Percentiles rank a stretch among this genome's conserved stretches.
phyloP scores from a whole-genome alignment of 257 asterid species.

The Ligustrum vulgare region DNA sequence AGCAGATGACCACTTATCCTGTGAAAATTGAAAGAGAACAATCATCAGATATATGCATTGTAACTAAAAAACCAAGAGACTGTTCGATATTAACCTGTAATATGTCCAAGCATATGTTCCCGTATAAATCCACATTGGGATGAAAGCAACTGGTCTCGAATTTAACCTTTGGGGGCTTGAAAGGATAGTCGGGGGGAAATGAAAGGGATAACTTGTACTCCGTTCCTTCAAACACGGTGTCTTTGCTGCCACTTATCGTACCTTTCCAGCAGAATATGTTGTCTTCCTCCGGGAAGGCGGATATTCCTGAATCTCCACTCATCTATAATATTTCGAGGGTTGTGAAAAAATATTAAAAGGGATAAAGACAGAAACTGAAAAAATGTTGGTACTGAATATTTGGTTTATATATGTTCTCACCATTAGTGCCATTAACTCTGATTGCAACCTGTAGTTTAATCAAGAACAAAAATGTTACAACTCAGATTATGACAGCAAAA shows the following conservation, averaged over 20 bases:
- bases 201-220: conserved; percentile 80
- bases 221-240: conserved; percentile 91
- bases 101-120: conserved; percentile 88
- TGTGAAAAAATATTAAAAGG: background rate
- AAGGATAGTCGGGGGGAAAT: conserved; percentile 80
- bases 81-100: conserved; percentile 53
- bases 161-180: conserved; percentile 87
- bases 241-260: conserved; percentile 85
- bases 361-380: background rate
- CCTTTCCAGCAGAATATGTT: conserved; percentile 96
- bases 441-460: conserved; percentile 65
- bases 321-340: background rate
- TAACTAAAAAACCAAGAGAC: background rate
- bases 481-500: background rate
- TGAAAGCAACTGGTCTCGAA: conserved; percentile 95
- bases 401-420: conserved; percentile 43
- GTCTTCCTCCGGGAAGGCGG: conserved; percentile 97
- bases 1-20: conserved; percentile 59
- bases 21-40: background rate
- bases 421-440: conserved; percentile 96
- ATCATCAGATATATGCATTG: background rate
- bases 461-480: background rate
- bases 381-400: background rate
- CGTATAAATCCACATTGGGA: conserved; percentile 80
- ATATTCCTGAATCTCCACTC: conserved; percentile 46